Base-by-base conservation (phyloP, 2,329 filamentous ascomycete genomes). In the Colletotrichum liriopes region DNA sequence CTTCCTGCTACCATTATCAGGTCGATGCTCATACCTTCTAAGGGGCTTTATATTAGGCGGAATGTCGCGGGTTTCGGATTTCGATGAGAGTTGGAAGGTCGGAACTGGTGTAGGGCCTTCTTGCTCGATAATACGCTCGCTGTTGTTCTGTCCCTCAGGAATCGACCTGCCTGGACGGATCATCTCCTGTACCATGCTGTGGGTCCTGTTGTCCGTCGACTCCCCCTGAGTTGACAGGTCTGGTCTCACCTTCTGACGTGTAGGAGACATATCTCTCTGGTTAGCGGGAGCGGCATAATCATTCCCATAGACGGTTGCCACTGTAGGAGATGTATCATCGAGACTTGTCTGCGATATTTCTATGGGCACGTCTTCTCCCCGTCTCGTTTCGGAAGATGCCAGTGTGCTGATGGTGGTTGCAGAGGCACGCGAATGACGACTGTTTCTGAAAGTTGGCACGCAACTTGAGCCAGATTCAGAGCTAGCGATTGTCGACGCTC, bases 301-400 rank as follows among this genome's bases (percentile, higher is more conserved):
- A 43, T 84, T 81, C 37, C 78, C 82, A 51, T 80, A 78, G 5
- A 84, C 81, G 2, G 82, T 83, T 16, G 82, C 82, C 39, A 73
- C 26, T 3, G 60, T 39, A 8, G 67, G 62, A 32, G 59, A 64
- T 12, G 23, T 37, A n/a, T 32, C 6, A 32, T 37, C 12, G 0
- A 37, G 45, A 51, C 39, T 43, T 7, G 18, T 23, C 7, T 41
- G 29, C 7, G 11, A 2, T 14, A 11, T 26, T 18, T 5, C 35
- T 35, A 45, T 16, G 11, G 39, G 20, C 4, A 37, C 14, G 20
- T 32, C n/a, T 41, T 18, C 26, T 39, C 35, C 3, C 5, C 11
- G n/a, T 29, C 12, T 49, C 8, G 39, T 18, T 32, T 39, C 26
- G 0, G 35, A 54, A 3, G 54, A 56, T 5, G 54, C 32, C 0